A percentile compares a stretch with the other conserved stretches of the same genome.
These are phyloP conservation scores for Stachybotrys chlorohalonatus DNA, from an alignment of 2,329 filamentous ascomycete species.

Conservation along the genomic window DNA sequence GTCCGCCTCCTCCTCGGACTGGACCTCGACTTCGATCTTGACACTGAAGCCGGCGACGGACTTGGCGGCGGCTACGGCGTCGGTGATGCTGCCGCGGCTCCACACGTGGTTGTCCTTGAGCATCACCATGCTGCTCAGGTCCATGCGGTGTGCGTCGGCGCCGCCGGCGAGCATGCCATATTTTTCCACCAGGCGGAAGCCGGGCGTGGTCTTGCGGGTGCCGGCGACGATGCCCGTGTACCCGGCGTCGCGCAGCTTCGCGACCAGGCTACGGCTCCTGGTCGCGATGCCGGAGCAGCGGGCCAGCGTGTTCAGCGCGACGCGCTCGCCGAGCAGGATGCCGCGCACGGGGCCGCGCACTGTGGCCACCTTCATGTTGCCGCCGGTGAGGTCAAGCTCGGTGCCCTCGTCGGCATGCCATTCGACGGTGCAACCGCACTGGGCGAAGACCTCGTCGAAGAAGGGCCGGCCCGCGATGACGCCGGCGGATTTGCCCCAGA, in stretches of 20 bases:
- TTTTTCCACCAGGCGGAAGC: constrained; percentile 92
- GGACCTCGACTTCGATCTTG: constrained; percentile 95
- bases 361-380: constrained; percentile 61
- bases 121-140: constrained; percentile 94
- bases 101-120: constrained; percentile 98
- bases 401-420: constrained; percentile 78
- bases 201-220: constrained; percentile 93
- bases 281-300: constrained; percentile 88
- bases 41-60: constrained; percentile 79
- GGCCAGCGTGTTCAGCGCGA: constrained; percentile 83
- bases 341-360: constrained; percentile 74
- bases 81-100: constrained; percentile 77
- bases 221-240: constrained; percentile 83
- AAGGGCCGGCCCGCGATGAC: constrained; percentile 89
- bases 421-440: constrained; percentile 83
- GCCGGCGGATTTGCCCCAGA: constrained; percentile 64
- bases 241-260: constrained; percentile 52
- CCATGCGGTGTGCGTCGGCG: constrained; percentile 84
- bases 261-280: constrained; percentile 46
- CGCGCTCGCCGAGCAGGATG: constrained; percentile 83
- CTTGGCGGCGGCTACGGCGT: constrained; percentile 77
- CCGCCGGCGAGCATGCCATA: constrained; percentile 96
- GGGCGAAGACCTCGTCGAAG: constrained; percentile 85
- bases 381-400: constrained; percentile 46
- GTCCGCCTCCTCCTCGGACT: constrained; percentile 78